These are phyloP conservation scores for Xylariaceae sp. DNA, from an alignment of 2,329 filamentous ascomycete genomes.

Conservation along the genomic window DNA sequence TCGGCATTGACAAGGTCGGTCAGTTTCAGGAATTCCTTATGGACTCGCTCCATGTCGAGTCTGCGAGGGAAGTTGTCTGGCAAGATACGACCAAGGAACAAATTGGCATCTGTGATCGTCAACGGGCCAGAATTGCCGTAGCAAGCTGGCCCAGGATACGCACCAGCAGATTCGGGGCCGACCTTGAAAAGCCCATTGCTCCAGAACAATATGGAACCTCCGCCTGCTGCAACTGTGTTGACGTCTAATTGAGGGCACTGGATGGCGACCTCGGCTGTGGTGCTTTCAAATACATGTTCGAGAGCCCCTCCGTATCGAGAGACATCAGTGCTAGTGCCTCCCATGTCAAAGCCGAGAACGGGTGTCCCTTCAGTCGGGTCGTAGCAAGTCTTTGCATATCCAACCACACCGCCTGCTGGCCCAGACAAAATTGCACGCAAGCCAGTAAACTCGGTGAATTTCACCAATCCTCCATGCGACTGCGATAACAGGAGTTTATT, in stretches of 20 bases:
- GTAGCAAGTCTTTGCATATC: slow-evolving; percentile 88
- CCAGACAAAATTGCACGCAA: slow-evolving; percentile 83
- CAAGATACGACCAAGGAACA: slow-evolving; percentile 78
- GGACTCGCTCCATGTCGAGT: slow-evolving; percentile 72
- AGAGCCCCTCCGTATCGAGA: slow-evolving; percentile 83
- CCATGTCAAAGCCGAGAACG: slow-evolving; percentile 94
- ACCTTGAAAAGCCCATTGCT: slow-evolving; percentile 87
- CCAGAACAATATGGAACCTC: slow-evolving; percentile 82
- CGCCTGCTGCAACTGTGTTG: slow-evolving; percentile 90
- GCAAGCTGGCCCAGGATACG: slow-evolving; percentile 85
- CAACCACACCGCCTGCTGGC: slow-evolving; percentile 89
- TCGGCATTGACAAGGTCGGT: slow-evolving; percentile 77
- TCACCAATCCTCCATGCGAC: slow-evolving; percentile 71
- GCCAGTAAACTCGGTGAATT: slow-evolving; percentile 79
- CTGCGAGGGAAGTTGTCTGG: slow-evolving; percentile 89
- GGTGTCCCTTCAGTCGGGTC: slow-evolving; percentile 78
- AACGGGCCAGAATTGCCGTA: slow-evolving; percentile 87
- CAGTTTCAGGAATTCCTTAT: slow-evolving; percentile 71
- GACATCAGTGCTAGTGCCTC: slow-evolving; percentile 84
- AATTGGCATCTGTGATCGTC: slow-evolving; percentile 90
- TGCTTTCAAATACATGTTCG: slow-evolving; percentile 92
- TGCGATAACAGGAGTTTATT: slow-evolving; percentile 95
- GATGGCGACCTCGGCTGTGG: slow-evolving; percentile 89
- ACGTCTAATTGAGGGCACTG: slow-evolving; percentile 91
- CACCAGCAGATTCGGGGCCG: slow-evolving; percentile 83